Conservation (phyloP, 371 early-diverging fungal species). For the Mortierella sp. region DNA sequence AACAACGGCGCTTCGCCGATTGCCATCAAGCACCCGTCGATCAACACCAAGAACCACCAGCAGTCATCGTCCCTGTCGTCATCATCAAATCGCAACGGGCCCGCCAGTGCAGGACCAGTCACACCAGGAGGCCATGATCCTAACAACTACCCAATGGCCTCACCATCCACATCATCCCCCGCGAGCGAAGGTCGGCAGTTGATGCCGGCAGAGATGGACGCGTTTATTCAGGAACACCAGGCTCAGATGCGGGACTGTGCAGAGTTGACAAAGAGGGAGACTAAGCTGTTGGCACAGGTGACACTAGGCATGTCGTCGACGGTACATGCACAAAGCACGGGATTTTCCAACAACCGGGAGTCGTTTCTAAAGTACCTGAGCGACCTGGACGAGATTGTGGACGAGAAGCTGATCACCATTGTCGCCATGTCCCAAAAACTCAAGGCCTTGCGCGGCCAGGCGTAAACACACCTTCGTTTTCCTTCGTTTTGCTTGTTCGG, state of each 20-base stretch:
- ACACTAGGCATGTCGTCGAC: conserved; percentile 64
- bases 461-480: neutral
- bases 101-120: conserved; percentile 2
- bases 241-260: conserved; percentile 82
- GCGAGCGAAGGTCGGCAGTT: neutral
- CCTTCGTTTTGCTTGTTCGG: too few species aligned
- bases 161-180: conserved; percentile 48
- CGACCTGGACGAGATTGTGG: conserved; percentile 70
- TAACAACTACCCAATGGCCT: conserved; percentile 26
- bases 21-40: conserved; percentile 20
- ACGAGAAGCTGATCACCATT: conserved; percentile 61
- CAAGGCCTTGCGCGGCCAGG: conserved; percentile 37
- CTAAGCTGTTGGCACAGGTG: conserved; percentile 80
- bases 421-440: conserved; percentile 53
- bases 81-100: conserved; percentile 15
- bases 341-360: conserved; percentile 48
- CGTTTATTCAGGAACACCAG: conserved; percentile 82
- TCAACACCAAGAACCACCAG: conserved; percentile 32
- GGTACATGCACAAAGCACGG: conserved; percentile 39
- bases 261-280: conserved; percentile 83
- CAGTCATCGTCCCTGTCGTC: conserved; percentile 4
- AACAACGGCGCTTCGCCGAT: conserved; percentile 10
- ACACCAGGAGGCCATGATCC: conserved; percentile 15
- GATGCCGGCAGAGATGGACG: conserved; percentile 64
- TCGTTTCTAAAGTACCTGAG: conserved; percentile 63